Evolutionary conservation across 2,329 filamentous ascomycete species (phyloP), one percentile per base, ranked within the genome.

Genomic region (Phaeosphaeriaceae sp.): DNA sequence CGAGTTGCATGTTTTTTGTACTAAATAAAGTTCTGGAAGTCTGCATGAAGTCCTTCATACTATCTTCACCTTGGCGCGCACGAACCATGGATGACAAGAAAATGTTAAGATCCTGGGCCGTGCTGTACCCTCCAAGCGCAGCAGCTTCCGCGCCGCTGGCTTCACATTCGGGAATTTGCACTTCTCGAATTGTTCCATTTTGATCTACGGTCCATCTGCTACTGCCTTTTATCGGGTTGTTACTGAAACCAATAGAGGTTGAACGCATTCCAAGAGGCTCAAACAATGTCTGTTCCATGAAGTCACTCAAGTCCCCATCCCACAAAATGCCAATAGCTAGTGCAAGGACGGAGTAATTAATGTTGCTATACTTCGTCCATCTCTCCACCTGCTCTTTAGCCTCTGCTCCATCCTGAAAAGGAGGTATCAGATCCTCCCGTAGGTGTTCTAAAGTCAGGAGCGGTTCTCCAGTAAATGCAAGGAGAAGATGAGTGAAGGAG

Each of bases 61-160:
- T 13, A 3, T 29, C 15, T 7, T 6, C 3, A 16, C 18, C 2
- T 7, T 29, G n/a, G n/a, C 37, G 18, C 8, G 34, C 15, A 15
- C 37, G n/a, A 18, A 43, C 13, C 7, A 51, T 16, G 28, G 38
- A 42, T 13, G 40, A 38, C 32, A 46, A 47, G 16, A 51, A 36
- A n/a, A 28, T 42, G 28, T 51, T 43, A 11, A 51, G 48, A 15
- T 51, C 48, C 13, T 42, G 3, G 18, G 32, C 37, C 23, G 42
- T 46, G 18, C 48, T 51, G 26, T 42, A 51, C 4, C 17, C 28
- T 16, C 48, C 48, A 33, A 51, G 20, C 6, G 48, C 48, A 6
- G 30, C 48, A 21, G 48, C 48, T 32, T 51, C 48, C 17, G 42
- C 48, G 17, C 48, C 48, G 38, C 15, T 20, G 17, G 48, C 17